A percentile compares a stretch with the other conserved stretches of the same genome.
Evolutionary conservation across 306 rosid species (phyloP).

Genomic region (Lathyrus tuberosus): DNA sequence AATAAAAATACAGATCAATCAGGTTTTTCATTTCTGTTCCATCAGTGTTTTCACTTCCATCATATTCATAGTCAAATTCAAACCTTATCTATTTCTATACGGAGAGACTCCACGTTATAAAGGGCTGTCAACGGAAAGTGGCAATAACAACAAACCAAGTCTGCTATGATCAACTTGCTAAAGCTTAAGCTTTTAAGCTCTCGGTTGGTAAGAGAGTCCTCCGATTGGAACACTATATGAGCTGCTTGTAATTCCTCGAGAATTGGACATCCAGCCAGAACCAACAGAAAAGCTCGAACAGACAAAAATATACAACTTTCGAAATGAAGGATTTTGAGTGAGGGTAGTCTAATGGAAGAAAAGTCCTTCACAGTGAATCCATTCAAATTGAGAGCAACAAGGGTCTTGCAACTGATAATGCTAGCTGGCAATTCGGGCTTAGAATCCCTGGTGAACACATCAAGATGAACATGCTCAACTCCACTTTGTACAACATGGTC

Average conservation of each 20-base stretch:
- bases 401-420: background rate
- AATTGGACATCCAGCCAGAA: background rate
- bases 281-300: too few relatives aligned
- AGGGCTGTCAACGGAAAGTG: background rate
- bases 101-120: background rate
- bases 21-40: background rate
- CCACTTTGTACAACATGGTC: background rate
- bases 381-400: background rate
- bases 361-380: background rate
- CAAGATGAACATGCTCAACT: background rate
- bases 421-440: background rate
- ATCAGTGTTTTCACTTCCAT: too few relatives aligned
- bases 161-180: background rate
- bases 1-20: background rate
- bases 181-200: background rate
- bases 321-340: conserved; percentile 4
- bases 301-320: too few relatives aligned
- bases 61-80: background rate
- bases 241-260: background rate
- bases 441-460: too few relatives aligned
- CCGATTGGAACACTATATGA: background rate
- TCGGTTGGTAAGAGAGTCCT: background rate
- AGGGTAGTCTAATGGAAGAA: conserved; percentile 7
- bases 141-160: background rate
- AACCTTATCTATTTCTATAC: background rate